Conservation (phyloP, 768 basidiomycete species). For the Mycena kentingensis region DNA sequence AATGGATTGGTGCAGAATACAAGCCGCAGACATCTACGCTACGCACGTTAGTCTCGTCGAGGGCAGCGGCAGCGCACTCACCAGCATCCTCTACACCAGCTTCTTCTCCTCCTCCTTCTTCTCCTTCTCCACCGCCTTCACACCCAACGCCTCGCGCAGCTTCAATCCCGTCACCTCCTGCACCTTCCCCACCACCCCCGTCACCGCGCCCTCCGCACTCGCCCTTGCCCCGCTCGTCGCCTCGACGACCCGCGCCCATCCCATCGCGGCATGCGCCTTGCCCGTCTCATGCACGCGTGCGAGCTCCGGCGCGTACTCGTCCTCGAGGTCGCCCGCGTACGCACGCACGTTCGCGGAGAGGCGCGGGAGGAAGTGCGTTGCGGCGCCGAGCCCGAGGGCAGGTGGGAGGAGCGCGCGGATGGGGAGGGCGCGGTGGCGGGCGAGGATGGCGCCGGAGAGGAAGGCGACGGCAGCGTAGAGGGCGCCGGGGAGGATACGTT, state of each 20-base stretch:
- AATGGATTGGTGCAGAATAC: too few relatives aligned
- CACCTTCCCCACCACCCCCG: constrained; percentile 2
- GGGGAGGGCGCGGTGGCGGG: constrained; percentile 72
- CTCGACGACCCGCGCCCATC: constrained; percentile 7
- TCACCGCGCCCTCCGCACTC: background rate
- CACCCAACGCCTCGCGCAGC: background rate
- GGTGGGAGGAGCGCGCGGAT: constrained; percentile 78
- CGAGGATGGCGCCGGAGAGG: constrained; percentile 84
- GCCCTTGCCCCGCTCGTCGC: background rate
- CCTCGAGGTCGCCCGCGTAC: constrained; percentile 2
- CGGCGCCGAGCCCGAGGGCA: constrained; percentile 63
- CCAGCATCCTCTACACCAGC: too few relatives aligned
- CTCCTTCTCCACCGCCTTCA: background rate
- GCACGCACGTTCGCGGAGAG: constrained; percentile 67
- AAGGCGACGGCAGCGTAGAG: constrained; percentile 90
- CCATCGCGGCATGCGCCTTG: constrained; percentile 12
- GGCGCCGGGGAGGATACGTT: constrained; percentile 84
- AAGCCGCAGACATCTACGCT: too few relatives aligned
- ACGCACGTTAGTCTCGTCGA: too few relatives aligned
- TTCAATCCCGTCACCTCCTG: constrained; percentile 2
- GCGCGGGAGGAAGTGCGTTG: constrained; percentile 85
- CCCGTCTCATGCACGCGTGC: constrained; percentile 10
- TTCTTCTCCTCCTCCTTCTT: background rate
- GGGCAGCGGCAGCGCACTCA: too few relatives aligned
- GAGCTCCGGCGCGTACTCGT: constrained; percentile 5